A percentile compares a stretch with the other conserved stretches of the same genome.
Conservation (phyloP, 257 asterid genomes). For the Nemophila menziesii region DNA sequence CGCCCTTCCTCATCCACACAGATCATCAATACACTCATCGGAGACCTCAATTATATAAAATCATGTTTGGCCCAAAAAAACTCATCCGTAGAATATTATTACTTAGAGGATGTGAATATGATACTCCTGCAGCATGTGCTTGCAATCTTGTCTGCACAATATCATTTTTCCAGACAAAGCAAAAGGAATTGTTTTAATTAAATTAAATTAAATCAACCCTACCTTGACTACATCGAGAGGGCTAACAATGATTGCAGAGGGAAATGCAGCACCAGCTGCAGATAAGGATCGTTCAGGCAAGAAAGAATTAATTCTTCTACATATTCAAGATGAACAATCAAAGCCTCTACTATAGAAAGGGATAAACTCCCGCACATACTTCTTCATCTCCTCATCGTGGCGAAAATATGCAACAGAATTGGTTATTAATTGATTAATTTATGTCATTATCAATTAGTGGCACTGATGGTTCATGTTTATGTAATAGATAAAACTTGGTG, state of each 20-base stretch:
- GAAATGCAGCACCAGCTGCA: conserved; percentile 90
- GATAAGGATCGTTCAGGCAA: conserved; percentile 56
- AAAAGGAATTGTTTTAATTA: background rate
- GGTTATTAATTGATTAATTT: too few relatives aligned
- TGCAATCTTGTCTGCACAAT: conserved; percentile 74
- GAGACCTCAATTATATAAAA: conserved; percentile 51
- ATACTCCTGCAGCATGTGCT: conserved; percentile 92
- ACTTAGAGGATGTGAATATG: conserved; percentile 78
- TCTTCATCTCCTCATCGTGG: too few relatives aligned
- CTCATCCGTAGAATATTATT: conserved; percentile 85
- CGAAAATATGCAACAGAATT: too few relatives aligned
- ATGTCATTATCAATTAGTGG: too few relatives aligned
- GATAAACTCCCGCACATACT: too few relatives aligned
- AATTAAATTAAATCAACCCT: too few relatives aligned
- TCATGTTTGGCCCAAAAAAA: conserved; percentile 84
- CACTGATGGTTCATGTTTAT: too few relatives aligned
- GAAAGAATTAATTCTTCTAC: background rate
- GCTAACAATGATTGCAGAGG: conserved; percentile 73
- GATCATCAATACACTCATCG: conserved; percentile 21
- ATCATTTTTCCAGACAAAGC: background rate
- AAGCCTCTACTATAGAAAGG: background rate
- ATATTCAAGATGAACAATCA: background rate
- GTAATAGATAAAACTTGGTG: too few relatives aligned
- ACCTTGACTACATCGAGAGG: conserved; percentile 97
- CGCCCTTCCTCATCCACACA: conserved; percentile 14